phyloP scores from a whole-genome alignment of 2,329 filamentous ascomycete species.

The Xylaria arbuscula region DNA sequence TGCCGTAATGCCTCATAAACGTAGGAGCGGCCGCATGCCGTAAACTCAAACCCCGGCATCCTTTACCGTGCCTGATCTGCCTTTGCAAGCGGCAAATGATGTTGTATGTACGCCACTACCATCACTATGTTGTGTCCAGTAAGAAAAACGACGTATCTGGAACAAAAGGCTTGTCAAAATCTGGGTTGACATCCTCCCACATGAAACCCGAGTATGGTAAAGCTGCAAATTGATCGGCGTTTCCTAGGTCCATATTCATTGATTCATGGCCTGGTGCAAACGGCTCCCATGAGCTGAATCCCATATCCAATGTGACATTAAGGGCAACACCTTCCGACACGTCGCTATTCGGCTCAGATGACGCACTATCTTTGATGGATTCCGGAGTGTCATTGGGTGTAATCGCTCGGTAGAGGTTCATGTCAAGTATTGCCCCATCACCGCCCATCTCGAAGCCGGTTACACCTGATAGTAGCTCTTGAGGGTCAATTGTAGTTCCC shows the following conservation, averaged over 20 bases:
- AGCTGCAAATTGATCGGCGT: conserved; percentile 38
- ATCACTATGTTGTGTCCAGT: conserved; percentile 51
- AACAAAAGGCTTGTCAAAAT: conserved; percentile 65
- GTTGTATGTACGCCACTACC: conserved; percentile 1
- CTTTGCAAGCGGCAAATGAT: not conserved
- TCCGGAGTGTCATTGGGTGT: conserved; percentile 74
- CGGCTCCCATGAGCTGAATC: conserved; percentile 60
- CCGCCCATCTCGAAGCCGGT: conserved; percentile 55
- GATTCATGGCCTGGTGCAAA: conserved; percentile 59
- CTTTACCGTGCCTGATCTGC: not conserved
- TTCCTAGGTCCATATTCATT: conserved; percentile 46
- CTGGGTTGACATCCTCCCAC: conserved; percentile 63
- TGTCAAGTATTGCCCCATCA: conserved; percentile 63
- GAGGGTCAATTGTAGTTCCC: conserved; percentile 60
- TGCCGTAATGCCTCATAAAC: conserved; percentile 27
- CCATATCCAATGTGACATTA: conserved; percentile 58
- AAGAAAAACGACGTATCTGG: conserved; percentile 61
- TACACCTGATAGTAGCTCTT: conserved; percentile 59
- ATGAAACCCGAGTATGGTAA: conserved; percentile 45
- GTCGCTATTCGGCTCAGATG: conserved; percentile 71
- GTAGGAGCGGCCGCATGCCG: not conserved
- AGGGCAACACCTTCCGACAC: conserved; percentile 66
- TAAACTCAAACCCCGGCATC: conserved; percentile 3
- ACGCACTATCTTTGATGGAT: conserved; percentile 69
- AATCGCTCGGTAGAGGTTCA: conserved; percentile 64